Evolutionary conservation across 306 rosid genomes (phyloP).

Genomic region (Pueraria montana): DNA sequence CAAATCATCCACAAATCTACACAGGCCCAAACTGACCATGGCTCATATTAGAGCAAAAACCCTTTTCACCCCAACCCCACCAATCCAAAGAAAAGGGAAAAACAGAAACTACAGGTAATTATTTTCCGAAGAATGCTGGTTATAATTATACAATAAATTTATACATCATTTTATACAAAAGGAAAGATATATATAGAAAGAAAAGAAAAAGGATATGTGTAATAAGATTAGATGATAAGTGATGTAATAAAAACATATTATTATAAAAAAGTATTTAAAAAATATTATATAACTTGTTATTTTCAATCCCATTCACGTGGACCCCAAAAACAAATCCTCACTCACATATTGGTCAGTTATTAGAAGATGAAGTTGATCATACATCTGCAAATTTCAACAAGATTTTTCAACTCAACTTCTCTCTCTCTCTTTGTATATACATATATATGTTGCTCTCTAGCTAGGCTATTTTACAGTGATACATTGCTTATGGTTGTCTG

Average conservation of each 20-base stretch:
- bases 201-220: background rate
- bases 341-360: background rate
- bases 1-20: no score
- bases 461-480: constrained; percentile 21
- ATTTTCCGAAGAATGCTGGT: background rate
- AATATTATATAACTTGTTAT: background rate
- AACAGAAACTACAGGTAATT: background rate
- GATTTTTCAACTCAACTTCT: background rate
- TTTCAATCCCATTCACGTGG: background rate
- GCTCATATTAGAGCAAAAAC: background rate
- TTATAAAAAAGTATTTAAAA: background rate
- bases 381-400: background rate
- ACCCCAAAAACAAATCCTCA: background rate
- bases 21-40: background rate
- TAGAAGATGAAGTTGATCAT: background rate
- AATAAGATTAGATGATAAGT: background rate
- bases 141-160: background rate
- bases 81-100: background rate
- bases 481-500: constrained; percentile 40
- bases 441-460: background rate
- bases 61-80: background rate
- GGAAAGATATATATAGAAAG: background rate
- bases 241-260: background rate
- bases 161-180: background rate
- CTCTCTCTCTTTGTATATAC: background rate